Evolutionary conservation across 2,329 filamentous ascomycete species (phyloP).

Genomic region (Magnaporthiopsis poae): DNA sequence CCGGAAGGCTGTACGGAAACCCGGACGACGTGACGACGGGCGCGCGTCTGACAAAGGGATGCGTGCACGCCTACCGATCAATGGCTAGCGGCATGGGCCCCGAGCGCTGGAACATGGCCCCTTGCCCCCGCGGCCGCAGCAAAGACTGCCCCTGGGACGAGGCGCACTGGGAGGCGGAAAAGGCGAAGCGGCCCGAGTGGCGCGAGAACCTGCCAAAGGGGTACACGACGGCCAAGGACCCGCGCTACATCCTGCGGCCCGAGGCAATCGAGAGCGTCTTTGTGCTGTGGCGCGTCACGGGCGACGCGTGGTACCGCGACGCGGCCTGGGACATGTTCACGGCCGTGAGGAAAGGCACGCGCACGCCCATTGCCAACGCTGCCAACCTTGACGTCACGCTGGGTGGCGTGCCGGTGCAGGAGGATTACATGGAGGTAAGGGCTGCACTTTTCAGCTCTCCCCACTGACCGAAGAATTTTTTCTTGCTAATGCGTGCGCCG

Average conservation of each 20-base stretch:
- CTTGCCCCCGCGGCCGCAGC: slow-evolving; percentile 19
- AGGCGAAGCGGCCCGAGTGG: slow-evolving; percentile 1
- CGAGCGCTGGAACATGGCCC: slow-evolving; percentile 41
- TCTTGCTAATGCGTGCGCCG: background rate
- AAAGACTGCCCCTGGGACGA: background rate
- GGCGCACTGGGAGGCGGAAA: background rate
- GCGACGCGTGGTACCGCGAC: slow-evolving; percentile 58
- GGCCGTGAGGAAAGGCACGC: slow-evolving; percentile 54
- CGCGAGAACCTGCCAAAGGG: background rate
- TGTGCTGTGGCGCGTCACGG: slow-evolving; percentile 71
- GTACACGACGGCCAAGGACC: slow-evolving; percentile 17
- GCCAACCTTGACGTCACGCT: slow-evolving; percentile 27
- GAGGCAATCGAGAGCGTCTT: slow-evolving; percentile 68
- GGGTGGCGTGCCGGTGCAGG: slow-evolving; percentile 24
- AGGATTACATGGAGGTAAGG: slow-evolving; percentile 27
- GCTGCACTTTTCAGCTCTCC: background rate
- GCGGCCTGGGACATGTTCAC: slow-evolving; percentile 76
- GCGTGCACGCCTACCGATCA: slow-evolving; percentile 50
- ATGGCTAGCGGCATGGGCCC: slow-evolving; percentile 52
- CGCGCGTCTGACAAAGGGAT: slow-evolving; percentile 48
- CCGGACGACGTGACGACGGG: slow-evolving; percentile 46
- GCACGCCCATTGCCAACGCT: slow-evolving; percentile 14
- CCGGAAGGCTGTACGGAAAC: slow-evolving; percentile 49
- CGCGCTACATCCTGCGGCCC: slow-evolving; percentile 49
- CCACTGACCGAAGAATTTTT: background rate